Conservation (phyloP, 805 yeast genomes). For the Kuraishia molischiana region DNA sequence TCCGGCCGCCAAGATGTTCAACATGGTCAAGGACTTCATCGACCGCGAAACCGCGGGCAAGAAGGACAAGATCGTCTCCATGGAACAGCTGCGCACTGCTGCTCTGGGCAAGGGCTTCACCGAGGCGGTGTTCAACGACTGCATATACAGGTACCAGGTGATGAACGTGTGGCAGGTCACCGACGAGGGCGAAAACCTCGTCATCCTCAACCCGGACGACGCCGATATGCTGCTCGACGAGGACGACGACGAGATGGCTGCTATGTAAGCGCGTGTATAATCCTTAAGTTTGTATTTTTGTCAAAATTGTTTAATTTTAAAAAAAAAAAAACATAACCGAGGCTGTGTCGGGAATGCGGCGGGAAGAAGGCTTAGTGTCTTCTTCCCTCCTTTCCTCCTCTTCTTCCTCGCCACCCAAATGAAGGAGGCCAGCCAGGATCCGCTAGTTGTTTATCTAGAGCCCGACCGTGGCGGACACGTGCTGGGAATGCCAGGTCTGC, state of each 20-base stretch:
- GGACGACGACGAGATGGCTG: neutral
- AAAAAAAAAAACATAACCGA: too few species aligned
- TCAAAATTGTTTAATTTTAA: too few species aligned
- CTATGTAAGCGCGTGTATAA: neutral
- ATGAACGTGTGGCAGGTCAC: conserved; percentile 70
- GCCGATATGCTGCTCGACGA: neutral
- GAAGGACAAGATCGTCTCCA: conserved; percentile 23
- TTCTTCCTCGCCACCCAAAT: neutral
- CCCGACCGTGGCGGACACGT: neutral
- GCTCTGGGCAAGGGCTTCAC: conserved; percentile 80
- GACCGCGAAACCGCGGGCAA: conserved; percentile 16
- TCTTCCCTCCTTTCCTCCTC: too few species aligned
- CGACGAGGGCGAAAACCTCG: conserved; percentile 58
- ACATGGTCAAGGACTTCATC: conserved; percentile 45
- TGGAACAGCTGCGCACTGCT: conserved; percentile 47
- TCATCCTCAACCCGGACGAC: conserved; percentile 22
- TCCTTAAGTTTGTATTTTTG: neutral
- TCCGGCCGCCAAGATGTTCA: conserved; percentile 59
- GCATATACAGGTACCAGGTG: conserved; percentile 64
- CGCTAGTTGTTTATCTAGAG: neutral
- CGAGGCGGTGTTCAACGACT: conserved; percentile 62
- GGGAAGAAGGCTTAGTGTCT: too few species aligned
- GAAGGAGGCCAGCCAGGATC: neutral
- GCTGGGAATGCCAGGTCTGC: neutral
- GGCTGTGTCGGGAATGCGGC: too few species aligned